Base-by-base conservation (phyloP, 768 basidiomycete genomes). In the Macrocybe gigantea region DNA sequence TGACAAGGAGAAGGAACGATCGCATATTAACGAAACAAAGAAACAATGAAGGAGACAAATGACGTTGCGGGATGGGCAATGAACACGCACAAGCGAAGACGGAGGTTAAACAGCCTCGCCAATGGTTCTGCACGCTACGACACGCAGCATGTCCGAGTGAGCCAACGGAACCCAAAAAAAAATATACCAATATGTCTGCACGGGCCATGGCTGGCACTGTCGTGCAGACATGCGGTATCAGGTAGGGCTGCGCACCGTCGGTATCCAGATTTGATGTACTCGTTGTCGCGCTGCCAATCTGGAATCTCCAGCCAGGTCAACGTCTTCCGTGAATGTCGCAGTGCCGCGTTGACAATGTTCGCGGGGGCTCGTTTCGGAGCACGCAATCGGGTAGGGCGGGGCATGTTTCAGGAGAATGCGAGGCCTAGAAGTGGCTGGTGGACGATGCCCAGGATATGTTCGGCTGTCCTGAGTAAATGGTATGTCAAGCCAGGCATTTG, bases 211-310 rank as follows among this genome's bases (percentile, higher is more conserved):
- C 22, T 22, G 22, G 22, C 22, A 22, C 22, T 22, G 22, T 22
- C 22, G 22, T 22, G 22, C 22, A 22, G 22, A 22, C 22, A 22
- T 22, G 22, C 22, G 22, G 22, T 22, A 22, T 22, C 22, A 22
- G 22, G 2, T 22, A 22, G 22, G 22, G 15, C 22, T 38, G 55
- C 69, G 56, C 57, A 86, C 88, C 78, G 71, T 65, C 86, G 72
- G 60, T 89, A 88, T 2, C 88, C 88, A 33, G 64, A 65, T 49
- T 82, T 35, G 50, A 89, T 87, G 58, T 78, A 84, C 55, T 87
- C 83, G 55, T 88, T 89, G 63, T 88, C 82, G 53, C 67, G 74
- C 63, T 80, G 79, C 84, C 85, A 90, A 33, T 75, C 73, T 36
- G 82, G 78, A 38, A 88, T 68, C 47, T 84, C 79, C 14, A 58